These are phyloP conservation scores for Eremochloa ophiuroides DNA, from an alignment of 176 grass and related monocot genomes.

Conservation along the genomic window DNA sequence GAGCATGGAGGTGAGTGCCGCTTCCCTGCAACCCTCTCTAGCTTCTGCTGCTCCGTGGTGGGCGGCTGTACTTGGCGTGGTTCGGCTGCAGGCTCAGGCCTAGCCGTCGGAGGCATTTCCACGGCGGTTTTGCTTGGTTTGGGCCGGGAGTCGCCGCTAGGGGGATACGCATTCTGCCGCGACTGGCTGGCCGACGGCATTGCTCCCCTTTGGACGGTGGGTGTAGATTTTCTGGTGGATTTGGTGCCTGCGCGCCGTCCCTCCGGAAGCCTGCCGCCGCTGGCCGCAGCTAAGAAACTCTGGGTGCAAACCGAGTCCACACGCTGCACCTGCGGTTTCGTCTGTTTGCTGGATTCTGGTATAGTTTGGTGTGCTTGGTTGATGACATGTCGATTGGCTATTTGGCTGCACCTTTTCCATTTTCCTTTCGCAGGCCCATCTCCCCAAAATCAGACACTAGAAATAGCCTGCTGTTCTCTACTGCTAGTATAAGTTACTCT, in stretches of 20 bases:
- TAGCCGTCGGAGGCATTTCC: neutral
- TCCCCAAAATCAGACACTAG: neutral
- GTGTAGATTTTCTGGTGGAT: neutral
- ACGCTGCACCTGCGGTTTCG: neutral
- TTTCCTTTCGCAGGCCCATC: neutral
- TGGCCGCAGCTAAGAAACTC: neutral
- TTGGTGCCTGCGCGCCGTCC: neutral
- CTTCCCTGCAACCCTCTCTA: neutral
- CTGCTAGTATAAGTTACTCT: neutral
- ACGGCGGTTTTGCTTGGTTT: neutral
- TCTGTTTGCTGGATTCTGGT: neutral
- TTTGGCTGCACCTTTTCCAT: neutral
- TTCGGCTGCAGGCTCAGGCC: neutral
- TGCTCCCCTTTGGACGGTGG: neutral
- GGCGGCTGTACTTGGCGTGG: neutral
- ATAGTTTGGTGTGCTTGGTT: neutral
- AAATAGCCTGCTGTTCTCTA: neutral
- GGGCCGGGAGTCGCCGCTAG: neutral
- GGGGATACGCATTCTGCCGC: neutral
- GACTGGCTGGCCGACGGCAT: no score
- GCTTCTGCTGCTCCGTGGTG: neutral
- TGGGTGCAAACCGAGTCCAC: neutral
- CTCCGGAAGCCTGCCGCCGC: neutral
- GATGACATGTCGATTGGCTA: neutral
- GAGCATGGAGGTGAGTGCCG: conserved; percentile 45